Evolutionary conservation across 768 basidiomycete genomes (phyloP), one percentile per base, ranked within the genome.

Genomic region (Gloeostereum incarnatum): DNA sequence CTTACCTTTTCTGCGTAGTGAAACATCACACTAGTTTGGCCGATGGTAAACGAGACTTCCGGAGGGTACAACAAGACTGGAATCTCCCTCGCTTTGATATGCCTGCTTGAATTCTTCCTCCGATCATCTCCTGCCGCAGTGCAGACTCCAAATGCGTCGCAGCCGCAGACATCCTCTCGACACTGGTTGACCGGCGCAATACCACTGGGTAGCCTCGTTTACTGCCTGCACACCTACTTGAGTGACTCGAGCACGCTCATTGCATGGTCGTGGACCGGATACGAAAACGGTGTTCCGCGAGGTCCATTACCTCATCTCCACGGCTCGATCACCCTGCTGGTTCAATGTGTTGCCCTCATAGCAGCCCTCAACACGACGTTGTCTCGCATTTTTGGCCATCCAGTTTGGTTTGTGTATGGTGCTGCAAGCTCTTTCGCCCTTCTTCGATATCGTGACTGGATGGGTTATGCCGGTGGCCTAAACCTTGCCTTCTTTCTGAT

Each of bases 211-310:
- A 69, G 74, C 22, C 59, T 85, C 20, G 53, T 91, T 7, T 90
- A 84, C 60, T 71, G 73, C 9, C 51, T 89, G 0, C 83, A 90
- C 48, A 78, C 74, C 32, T 66, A 88, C 30, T 60, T 89, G 36
- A 70, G 78, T 2, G 89, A 93, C 41, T 62, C 82, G 1, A 81
- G 78, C 46, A 86, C 87, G 0, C 69, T 90, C 31, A 68, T 91
- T 41, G 76, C 85, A 14, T 90, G 86, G 83, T 81, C 84, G 2
- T 93, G 89, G 89, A 83, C 86, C 0, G 89, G 89, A n/a, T 92
- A 81, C 45, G 71, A 75, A 16, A 62, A 80, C 31, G 60, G 69
- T 25, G 51, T 52, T 3, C 69, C 78, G 23, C 70, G 61, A 35
- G 89, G 89, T 1, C 89, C 89, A 2, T 55, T 81, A 2, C 80